phyloP scores from a whole-genome alignment of 202 grass and related monocot species.

The Digitaria exilis region DNA sequence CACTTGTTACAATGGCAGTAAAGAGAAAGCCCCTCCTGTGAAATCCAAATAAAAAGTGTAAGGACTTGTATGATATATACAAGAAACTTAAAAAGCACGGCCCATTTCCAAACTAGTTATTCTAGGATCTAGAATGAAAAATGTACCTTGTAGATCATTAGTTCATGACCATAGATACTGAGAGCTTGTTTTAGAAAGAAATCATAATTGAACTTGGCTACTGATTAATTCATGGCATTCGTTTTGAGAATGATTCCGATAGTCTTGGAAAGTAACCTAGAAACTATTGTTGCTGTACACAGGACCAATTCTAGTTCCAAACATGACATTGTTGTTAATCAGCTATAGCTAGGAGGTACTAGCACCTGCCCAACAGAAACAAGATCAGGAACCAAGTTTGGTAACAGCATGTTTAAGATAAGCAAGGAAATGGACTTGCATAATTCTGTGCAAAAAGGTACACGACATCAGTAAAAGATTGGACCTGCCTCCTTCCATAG shows the following conservation, averaged over 20 bases:
- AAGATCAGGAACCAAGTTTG: neutral
- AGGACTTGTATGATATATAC: constrained; percentile 14
- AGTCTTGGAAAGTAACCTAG: neutral
- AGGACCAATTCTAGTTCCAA: neutral
- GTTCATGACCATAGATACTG: neutral
- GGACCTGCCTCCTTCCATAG: constrained; percentile 96
- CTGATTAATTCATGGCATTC: neutral
- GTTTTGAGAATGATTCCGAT: neutral
- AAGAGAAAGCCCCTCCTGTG: constrained; percentile 93
- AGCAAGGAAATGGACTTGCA: constrained; percentile 12
- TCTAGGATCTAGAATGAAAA: constrained; percentile 4
- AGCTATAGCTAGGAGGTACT: constrained; percentile 5
- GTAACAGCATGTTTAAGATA: neutral
- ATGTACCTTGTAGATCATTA: neutral
- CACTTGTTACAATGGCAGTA: constrained; percentile 85
- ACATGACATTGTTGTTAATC: neutral
- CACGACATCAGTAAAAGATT: constrained; percentile 48
- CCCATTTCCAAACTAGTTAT: neutral
- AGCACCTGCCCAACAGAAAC: neutral
- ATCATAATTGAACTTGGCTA: neutral
- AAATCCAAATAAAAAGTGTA: constrained; percentile 45
- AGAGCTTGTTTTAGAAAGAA: neutral
- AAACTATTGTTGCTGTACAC: neutral
- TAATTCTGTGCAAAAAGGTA: constrained; percentile 1
- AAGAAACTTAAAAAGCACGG: constrained; percentile 1